Evolutionary conservation across 306 rosid genomes (phyloP).

Genomic region (Prunus mongolica): DNA sequence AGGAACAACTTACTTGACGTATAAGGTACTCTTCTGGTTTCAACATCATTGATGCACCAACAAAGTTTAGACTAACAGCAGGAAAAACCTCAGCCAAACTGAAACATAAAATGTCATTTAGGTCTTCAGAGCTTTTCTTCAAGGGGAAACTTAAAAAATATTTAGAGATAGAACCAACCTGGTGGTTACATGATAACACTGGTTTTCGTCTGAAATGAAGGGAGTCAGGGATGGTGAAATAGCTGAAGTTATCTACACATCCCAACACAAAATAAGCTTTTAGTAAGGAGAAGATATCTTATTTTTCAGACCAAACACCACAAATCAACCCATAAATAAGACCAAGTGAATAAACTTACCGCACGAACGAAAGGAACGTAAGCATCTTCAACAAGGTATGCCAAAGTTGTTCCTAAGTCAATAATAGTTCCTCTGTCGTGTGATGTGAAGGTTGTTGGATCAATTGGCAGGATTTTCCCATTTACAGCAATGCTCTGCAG

Average conservation of each 20-base stretch:
- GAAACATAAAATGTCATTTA: conserved; percentile 34
- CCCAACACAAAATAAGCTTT: conserved; percentile 24
- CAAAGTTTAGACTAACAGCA: conserved; percentile 76
- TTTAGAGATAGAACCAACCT: conserved; percentile 43
- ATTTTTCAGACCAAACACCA: no score
- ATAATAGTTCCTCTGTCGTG: conserved; percentile 73
- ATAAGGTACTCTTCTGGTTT: conserved; percentile 84
- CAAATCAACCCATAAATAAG: neutral
- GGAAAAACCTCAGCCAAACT: conserved; percentile 73
- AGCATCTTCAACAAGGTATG: conserved; percentile 84
- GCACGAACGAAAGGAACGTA: conserved; percentile 60
- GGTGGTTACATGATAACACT: conserved; percentile 71
- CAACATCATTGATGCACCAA: conserved; percentile 80
- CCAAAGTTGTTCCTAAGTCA: conserved; percentile 85
- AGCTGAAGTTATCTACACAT: conserved; percentile 56
- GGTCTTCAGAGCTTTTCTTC: neutral
- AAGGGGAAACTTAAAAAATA: neutral
- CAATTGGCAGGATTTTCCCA: conserved; percentile 69
- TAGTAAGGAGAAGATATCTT: neutral
- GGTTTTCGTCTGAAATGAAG: conserved; percentile 59
- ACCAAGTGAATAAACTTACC: conserved; percentile 45
- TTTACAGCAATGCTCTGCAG: conserved; percentile 79
- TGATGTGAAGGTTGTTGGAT: conserved; percentile 68
- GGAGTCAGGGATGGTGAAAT: conserved; percentile 63
- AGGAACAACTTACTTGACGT: conserved; percentile 45